Evolutionary conservation across 2,329 filamentous ascomycete species (phyloP).

Genomic region (Tympanopsis confertula): DNA sequence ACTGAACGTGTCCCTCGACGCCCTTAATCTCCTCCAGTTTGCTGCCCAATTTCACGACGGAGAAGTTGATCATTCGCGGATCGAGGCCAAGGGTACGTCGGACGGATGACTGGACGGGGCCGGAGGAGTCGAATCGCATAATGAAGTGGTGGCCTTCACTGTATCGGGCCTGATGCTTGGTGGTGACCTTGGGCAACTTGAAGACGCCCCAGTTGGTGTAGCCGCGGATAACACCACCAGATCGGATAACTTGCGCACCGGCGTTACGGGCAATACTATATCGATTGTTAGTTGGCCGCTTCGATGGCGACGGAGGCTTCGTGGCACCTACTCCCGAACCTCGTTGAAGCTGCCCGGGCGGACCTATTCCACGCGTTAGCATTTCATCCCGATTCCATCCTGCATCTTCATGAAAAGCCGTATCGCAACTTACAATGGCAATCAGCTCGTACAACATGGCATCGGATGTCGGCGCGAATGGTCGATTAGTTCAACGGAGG

Average conservation of each 20-base stretch:
- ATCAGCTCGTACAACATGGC: slow-evolving; percentile 61
- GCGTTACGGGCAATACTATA: slow-evolving; percentile 51
- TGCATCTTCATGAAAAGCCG: no score
- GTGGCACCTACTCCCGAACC: slow-evolving; percentile 50
- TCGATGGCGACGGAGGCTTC: neutral
- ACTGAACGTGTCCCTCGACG: neutral
- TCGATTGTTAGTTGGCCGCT: neutral
- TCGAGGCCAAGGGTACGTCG: slow-evolving; percentile 48
- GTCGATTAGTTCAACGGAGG: no score
- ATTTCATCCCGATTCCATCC: no score
- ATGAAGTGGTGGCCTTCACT: slow-evolving; percentile 59
- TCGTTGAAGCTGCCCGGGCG: slow-evolving; percentile 54
- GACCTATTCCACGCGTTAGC: no score
- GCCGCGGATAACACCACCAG: slow-evolving; percentile 53
- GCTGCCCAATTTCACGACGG: slow-evolving; percentile 48
- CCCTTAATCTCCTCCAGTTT: slow-evolving; percentile 1
- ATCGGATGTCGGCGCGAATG: no score
- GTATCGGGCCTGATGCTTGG: slow-evolving; percentile 51
- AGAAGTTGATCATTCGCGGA: slow-evolving; percentile 53
- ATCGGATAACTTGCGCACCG: slow-evolving; percentile 46
- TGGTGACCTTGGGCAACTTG: slow-evolving; percentile 49
- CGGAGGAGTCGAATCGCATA: slow-evolving; percentile 54
- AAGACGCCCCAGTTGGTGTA: slow-evolving; percentile 61
- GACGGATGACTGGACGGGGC: slow-evolving; percentile 45
- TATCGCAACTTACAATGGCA: slow-evolving; percentile 41